Evolutionary conservation across 2,329 filamentous ascomycete genomes (phyloP).

Genomic region (Paecilomyces fulvus): DNA sequence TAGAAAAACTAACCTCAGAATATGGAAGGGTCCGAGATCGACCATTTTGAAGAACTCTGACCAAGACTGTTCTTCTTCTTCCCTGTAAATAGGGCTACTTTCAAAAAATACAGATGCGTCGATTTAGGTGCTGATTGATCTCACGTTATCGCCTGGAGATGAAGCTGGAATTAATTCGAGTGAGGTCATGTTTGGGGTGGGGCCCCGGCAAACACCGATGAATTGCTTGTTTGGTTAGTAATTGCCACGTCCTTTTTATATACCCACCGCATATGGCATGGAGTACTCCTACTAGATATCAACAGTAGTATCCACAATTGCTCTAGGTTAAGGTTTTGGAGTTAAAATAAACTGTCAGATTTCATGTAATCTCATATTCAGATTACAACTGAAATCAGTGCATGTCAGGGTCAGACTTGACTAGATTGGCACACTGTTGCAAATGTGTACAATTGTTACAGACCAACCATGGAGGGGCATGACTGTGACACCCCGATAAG

Average conservation of each 20-base stretch:
- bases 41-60: constrained; percentile 4
- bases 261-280: no score
- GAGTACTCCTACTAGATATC: no score
- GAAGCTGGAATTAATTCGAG: not conserved
- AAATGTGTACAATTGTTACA: no score
- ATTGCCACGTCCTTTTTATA: not conserved
- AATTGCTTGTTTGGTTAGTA: not conserved
- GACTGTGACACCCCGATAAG: no score
- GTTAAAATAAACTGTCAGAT: no score
- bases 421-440: no score
- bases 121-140: not conserved
- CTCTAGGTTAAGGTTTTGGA: no score
- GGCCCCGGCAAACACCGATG: not conserved
- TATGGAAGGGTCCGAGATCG: constrained; percentile 10
- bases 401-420: no score
- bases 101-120: not conserved
- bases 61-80: not conserved
- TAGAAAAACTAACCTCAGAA: constrained; percentile 10
- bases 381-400: no score
- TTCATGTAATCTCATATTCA: no score
- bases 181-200: constrained; percentile 6
- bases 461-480: no score
- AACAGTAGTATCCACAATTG: no score
- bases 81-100: not conserved
- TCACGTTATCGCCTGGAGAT: not conserved